Evolutionary conservation across 768 basidiomycete genomes (phyloP).

Genomic region (Auriscalpium microsporum): DNA sequence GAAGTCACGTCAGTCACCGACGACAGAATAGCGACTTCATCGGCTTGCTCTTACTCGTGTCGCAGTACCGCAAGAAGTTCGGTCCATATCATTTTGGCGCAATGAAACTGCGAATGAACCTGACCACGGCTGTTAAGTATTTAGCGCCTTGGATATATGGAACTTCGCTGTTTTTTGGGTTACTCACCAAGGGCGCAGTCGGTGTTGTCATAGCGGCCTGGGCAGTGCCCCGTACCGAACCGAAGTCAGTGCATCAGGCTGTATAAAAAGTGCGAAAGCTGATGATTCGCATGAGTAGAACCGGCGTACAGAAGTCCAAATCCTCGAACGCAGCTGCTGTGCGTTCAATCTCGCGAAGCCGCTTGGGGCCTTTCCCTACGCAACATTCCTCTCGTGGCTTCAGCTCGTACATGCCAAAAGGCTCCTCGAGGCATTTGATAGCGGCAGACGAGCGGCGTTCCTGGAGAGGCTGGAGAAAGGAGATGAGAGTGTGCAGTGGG

Average conservation of each 20-base stretch:
- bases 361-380: neutral
- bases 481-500: neutral
- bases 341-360: neutral
- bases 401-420: neutral
- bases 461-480: neutral
- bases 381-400: neutral
- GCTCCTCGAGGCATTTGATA: neutral
- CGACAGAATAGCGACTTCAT: neutral
- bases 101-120: neutral
- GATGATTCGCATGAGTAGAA: neutral
- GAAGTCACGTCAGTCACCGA: too few species aligned
- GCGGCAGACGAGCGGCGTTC: neutral
- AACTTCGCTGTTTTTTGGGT: slow-evolving; percentile 5
- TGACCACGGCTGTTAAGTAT: neutral
- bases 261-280: neutral
- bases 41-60: neutral
- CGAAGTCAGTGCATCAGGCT: neutral
- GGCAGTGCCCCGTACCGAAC: too few species aligned
- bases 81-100: neutral
- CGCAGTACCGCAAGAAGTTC: neutral
- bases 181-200: neutral
- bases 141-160: neutral
- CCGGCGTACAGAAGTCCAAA: neutral
- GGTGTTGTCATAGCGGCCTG: neutral
- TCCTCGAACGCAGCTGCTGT: neutral